These are phyloP conservation scores for Marasmius oreades DNA, from an alignment of 1,284 basidiomycete genomes.

Conservation along the genomic window DNA sequence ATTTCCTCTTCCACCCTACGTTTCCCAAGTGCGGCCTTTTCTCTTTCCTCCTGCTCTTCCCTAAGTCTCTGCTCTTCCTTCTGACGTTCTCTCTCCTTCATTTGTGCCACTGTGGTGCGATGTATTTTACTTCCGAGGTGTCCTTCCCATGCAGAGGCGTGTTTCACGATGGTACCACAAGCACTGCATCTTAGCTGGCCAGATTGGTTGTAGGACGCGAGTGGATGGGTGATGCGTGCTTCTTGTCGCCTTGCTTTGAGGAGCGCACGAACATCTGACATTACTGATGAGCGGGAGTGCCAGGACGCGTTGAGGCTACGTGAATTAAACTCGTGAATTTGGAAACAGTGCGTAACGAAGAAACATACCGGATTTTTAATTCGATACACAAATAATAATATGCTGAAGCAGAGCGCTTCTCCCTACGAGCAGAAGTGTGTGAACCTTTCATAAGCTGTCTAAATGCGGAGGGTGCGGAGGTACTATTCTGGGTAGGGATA, in stretches of 20 bases:
- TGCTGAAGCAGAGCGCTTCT: too few relatives aligned
- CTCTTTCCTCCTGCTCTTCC: slow-evolving; percentile 31
- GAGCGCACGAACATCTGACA: slow-evolving; percentile 72
- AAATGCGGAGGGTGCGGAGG: too few relatives aligned
- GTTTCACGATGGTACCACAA: slow-evolving; percentile 63
- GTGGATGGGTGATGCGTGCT: slow-evolving; percentile 64
- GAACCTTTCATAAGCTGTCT: too few relatives aligned
- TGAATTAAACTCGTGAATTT: too few relatives aligned
- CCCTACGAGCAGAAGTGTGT: too few relatives aligned
- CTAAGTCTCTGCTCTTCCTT: slow-evolving; percentile 28
- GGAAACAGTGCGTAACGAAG: too few relatives aligned
- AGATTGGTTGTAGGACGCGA: slow-evolving; percentile 60
- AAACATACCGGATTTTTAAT: too few relatives aligned
- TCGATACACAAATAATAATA: too few relatives aligned
- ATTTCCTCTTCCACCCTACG: slow-evolving; percentile 39
- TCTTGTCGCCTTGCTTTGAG: slow-evolving; percentile 77
- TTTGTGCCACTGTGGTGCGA: slow-evolving; percentile 55
- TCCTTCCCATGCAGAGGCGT: slow-evolving; percentile 79
- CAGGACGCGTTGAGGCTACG: neutral
- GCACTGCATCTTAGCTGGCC: slow-evolving; percentile 69
- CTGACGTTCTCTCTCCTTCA: slow-evolving; percentile 49
- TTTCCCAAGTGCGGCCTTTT: slow-evolving; percentile 30
- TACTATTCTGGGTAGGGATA: too few relatives aligned
- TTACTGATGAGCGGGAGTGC: slow-evolving; percentile 21
- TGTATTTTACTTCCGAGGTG: slow-evolving; percentile 80